Evolutionary conservation across 1,284 basidiomycete species (phyloP), one percentile per base, ranked within the genome.

Genomic region (Cryptococcus sp.): DNA sequence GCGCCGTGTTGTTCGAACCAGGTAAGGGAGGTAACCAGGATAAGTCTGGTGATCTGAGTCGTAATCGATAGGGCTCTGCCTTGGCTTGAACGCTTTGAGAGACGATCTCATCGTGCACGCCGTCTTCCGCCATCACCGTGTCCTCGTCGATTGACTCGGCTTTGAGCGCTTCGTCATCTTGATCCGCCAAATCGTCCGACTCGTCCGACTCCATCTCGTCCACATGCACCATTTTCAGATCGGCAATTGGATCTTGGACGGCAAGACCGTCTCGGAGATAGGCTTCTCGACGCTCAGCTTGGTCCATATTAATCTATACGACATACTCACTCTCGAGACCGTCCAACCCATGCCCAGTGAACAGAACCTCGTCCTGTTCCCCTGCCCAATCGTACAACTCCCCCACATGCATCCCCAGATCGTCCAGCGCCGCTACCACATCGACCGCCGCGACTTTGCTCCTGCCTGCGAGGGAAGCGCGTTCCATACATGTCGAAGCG

Each of bases 1-100:
- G 30, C 13, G 30, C 13, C 46, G 25, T 7, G 22, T 19, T 10
- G 25, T 49, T 38, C 15, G 51, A 53, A 41, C 23, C n/a, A 8
- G 73, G 72, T 54, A 73, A 48, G 2, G 72, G 72, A 5, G 73
- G 73, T 4, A 76, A 60, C 73, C 73, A 76, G 1, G 71, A 65
- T 3, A 61, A 54, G 55, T 67, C 65, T 30, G 65, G 65, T 5
- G 69, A 68, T 10, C 39, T 11, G 47, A 54, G 35, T 6, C 65
- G 61, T 4, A 59, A 47, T 43, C 38, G 19, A 10, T 57, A 55
- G 17, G 41, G 45, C 30, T 42, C 20, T n/a, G 22, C 22, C 50
- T 50, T 13, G 35, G 17, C 40, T 38, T 58, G 47, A 2, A 48
- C 30, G 16, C 51, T 52, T 16, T 19, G 45, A 3, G 49, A 23